Base-by-base conservation (phyloP, 305 asterid genomes). In the Fraxinus sp. region DNA sequence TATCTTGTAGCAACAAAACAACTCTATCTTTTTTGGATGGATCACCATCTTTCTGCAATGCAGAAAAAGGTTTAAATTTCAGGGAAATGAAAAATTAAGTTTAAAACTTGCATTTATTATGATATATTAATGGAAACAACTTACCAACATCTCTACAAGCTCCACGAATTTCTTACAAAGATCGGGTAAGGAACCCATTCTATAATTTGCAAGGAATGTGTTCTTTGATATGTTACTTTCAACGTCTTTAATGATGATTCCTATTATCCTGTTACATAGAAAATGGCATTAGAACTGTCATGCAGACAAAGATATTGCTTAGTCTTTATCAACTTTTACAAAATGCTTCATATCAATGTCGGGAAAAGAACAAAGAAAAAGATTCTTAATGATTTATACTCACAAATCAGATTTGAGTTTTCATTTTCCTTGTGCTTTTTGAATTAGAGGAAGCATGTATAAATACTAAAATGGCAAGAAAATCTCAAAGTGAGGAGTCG, bases 1-100 rank as follows among this genome's bases (percentile, higher is more conserved):
- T 93, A 90, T 97, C 99, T 87, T 97, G 99, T 87, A 97, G 92
- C 87, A 93, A 85, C 81, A 97, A 84, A 86, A 97, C 99, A 86
- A 95, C 97, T 68, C 86, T 86, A 77, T 91, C 93, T 90, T 91
- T 92, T 94, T 87, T 89, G 88, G 97, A 85, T 79, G 95, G 94
- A 81, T 97, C 93, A 57, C 89, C 86, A 78, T 90, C 93, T 89
- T 88, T 93, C 99, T 97, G 98, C 89, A 88, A 87, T 64, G 80
- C 32, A 68, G 79, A 81, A 62, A 70, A 85, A 78, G 46, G 46
- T 64, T 77, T 64, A 80, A 81, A 81, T 66, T 71, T 33, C 70
- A 82, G 39, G 77, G 46, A 77, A 74, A 78, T 79, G 77, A 75
- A 87, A 84, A 16, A 59, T 62, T 75, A 64, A 59, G 77, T 52